Base-by-base conservation (phyloP, 768 basidiomycete species). In the Trametes gibbosa region DNA sequence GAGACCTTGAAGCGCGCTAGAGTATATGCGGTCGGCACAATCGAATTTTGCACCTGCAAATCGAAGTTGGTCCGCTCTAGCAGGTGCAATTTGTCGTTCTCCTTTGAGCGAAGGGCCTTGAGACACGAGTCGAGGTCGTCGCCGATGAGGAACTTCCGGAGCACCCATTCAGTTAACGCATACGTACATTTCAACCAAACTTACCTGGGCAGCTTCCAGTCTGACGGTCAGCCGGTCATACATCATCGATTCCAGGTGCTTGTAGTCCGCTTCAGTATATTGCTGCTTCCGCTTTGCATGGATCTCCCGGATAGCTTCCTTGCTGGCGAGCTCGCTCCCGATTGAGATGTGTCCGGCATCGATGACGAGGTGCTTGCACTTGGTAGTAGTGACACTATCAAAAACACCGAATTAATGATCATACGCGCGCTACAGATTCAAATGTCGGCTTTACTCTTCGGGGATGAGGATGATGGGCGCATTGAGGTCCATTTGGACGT, bases 331-430 rank as follows among this genome's bases (percentile, higher is more conserved):
- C 57, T 95, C 84, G 67, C 94, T 96, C 69, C 90, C 87, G 35
- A 99, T 87, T 1, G 95, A 84, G 64, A 99, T 96, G 70, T 98
- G 97, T 59, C 97, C 97, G 5, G 96, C 97, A 70, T 98, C 97
- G 52, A 98, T 78, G 16, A 98, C 84, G 52, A 98, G 80, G 70
- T 97, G 90, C 66, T 84, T 92, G 74, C 93, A 89, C 21, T 84
- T 74, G 59, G 82, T 80, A 7, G 84, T 84, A 3, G 87, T 89
- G 50, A 98, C 82, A 64, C 93, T 96, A 57, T 0, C 58, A 53
- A 59, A 23, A 35, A 10, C 40, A 60, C 41, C 56, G 40, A 52
- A 42, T 23, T n/a, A 29, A 21, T 29, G 35, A 8, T 13, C 16
- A 17, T 23, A n/a, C 55, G 60, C 42, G 66, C 34, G 8, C 7